Evolutionary conservation across 1,139 yeast genomes (phyloP), one percentile per base, ranked within the genome.

Genomic region (Petasospora rhodanensis): DNA sequence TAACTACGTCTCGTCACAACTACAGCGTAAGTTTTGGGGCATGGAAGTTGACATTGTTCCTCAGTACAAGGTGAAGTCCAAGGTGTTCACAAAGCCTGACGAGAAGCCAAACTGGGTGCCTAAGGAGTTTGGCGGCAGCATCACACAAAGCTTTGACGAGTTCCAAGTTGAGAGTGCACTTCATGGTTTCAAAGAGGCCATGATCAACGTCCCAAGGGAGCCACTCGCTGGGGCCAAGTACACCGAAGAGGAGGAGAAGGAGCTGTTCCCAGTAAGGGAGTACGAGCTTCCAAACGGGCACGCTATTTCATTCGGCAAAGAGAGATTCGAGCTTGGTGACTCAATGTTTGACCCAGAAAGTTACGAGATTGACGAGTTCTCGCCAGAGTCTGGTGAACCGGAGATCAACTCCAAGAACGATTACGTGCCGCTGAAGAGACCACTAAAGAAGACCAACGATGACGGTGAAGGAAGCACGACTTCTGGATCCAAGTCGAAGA

Each of bases 251-350:
- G 44, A 46, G 10, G 22, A 23, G 6, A 42, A 39, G n/a, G 42
- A 37, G 19, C 27, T 32, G 3, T 45, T 21, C 26, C 43, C 47
- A 10, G 41, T 58, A 6, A 67, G 95, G 37, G 58, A 70, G 21
- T 85, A 83, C 55, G 98, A 91, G 60, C 67, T 89, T 26, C 96
- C 97, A 11, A 80, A 84, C 50, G 84, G 82, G 1, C 68, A 69
- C 37, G 65, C 64, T 25, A 51, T 70, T 14, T 70, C 70, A 27
- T 69, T 76, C 42, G 70, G 67, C 8, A 60, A 61, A 31, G 93
- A 84, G 40, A 64, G 96, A 42, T 80, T 67, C 49, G 67, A 68
- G 33, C 59, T 85, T 40, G 84, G 85, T 1, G 96, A 91, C 52
- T 66, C 85, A 9, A 55, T 91, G 35, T 86, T 91, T 55, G 74